Evolutionary conservation across 192 early-diverging fungal species (phyloP).

Genomic region (Coemansia sp.): DNA sequence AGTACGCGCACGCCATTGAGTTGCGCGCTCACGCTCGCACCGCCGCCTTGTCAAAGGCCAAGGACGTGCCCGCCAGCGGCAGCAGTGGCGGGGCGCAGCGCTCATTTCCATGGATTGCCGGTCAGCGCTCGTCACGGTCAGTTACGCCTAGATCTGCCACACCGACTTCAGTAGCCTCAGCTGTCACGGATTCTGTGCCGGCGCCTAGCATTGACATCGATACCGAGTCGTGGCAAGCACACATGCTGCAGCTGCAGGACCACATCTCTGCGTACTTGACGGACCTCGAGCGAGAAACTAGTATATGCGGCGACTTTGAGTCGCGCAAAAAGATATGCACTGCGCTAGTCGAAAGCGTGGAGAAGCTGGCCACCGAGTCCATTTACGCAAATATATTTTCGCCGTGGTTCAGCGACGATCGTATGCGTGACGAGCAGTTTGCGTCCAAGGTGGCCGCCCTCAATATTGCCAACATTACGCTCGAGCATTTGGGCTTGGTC

Average conservation of each 20-base stretch:
- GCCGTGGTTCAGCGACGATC: constrained; percentile 56
- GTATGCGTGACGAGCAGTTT: constrained; percentile 63
- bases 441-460: constrained; percentile 70
- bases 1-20: constrained; percentile 34
- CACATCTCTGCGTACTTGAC: constrained; percentile 14
- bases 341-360: constrained; percentile 39
- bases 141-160: background rate
- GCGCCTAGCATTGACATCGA: constrained; percentile 10
- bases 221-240: constrained; percentile 32
- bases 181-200: background rate
- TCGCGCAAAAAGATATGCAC: constrained; percentile 23
- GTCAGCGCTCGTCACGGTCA: constrained; percentile 3
- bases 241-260: constrained; percentile 26
- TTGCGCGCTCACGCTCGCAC: constrained; percentile 10
- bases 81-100: background rate
- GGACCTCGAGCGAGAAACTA: constrained; percentile 40
- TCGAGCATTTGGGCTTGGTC: constrained; percentile 64
- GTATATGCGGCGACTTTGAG: constrained; percentile 47
- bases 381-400: constrained; percentile 43
- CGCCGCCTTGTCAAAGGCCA: background rate
- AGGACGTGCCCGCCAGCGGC: background rate
- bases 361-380: constrained; percentile 37
- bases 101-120: constrained; percentile 35
- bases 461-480: constrained; percentile 62
- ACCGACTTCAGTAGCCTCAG: background rate